Conservation (phyloP, 352 stramenopile genomes). For the Pythium pectinolyticum region DNA sequence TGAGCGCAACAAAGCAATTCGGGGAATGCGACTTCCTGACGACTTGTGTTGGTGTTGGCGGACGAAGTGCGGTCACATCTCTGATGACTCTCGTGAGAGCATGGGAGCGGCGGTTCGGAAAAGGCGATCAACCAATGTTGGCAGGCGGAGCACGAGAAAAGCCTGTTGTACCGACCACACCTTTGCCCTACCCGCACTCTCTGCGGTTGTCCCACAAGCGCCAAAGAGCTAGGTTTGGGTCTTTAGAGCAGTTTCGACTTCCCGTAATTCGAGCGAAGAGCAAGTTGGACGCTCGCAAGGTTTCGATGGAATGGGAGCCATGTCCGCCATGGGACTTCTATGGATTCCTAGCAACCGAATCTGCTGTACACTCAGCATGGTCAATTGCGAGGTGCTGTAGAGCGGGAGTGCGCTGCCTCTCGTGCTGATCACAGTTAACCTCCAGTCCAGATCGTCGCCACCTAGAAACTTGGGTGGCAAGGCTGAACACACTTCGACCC, state of each 20-base stretch:
- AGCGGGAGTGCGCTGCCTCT: background rate
- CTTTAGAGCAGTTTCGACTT: background rate
- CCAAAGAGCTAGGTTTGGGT: background rate
- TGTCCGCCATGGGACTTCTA: background rate
- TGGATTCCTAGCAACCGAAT: too few relatives aligned
- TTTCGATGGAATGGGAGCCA: background rate
- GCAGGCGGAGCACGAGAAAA: constrained; percentile 1
- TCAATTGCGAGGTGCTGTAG: too few relatives aligned
- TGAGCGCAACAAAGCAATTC: too few relatives aligned
- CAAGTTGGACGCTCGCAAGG: background rate
- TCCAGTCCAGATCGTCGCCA: too few relatives aligned
- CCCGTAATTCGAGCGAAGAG: too few relatives aligned
- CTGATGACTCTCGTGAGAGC: background rate
- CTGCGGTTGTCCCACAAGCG: background rate
- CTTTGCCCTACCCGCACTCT: background rate
- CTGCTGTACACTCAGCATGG: too few relatives aligned
- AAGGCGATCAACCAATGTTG: constrained; percentile 10
- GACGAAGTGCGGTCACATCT: constrained; percentile 3
- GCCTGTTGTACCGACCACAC: background rate
- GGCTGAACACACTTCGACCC: too few relatives aligned
- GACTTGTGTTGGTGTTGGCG: background rate
- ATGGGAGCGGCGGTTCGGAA: background rate
- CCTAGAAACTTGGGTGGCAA: too few relatives aligned
- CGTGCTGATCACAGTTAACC: background rate
- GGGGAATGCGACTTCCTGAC: background rate